phyloP scores from a whole-genome alignment of 176 grass and related monocot species.

The Coix lacrymajobi region DNA sequence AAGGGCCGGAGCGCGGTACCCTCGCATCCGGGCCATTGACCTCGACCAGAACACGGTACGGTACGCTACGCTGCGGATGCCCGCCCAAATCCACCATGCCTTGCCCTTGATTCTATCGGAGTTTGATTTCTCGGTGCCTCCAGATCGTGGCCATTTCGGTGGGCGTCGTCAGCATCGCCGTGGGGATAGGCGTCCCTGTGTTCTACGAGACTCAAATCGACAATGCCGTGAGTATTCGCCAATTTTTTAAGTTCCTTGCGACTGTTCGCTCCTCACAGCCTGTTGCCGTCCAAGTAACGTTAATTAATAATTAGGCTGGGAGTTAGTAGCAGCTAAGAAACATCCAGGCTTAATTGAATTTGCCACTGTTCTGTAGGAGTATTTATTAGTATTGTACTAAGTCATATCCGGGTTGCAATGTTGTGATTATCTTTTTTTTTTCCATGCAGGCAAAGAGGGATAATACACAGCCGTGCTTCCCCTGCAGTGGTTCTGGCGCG shows the following conservation, averaged over 20 bases:
- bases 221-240: slow-evolving; percentile 49
- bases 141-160: slow-evolving; percentile 84
- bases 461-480: slow-evolving; percentile 88
- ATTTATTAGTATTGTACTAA: neutral
- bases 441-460: slow-evolving; percentile 84
- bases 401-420: neutral
- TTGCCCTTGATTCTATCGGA: neutral
- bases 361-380: neutral
- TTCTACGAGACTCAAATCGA: slow-evolving; percentile 96
- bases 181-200: slow-evolving; percentile 84
- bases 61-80: slow-evolving; percentile 13
- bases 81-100: neutral
- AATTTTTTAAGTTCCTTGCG: neutral
- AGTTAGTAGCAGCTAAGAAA: neutral
- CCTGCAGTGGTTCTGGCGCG: slow-evolving; percentile 85
- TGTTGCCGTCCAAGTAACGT: neutral
- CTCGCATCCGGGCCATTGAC: slow-evolving; percentile 70
- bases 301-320: neutral
- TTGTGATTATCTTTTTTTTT: neutral
- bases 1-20: slow-evolving; percentile 22
- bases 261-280: neutral
- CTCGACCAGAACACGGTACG: slow-evolving; percentile 86
- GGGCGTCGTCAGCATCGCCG: slow-evolving; percentile 77
- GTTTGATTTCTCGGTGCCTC: neutral
- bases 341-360: neutral